Base-by-base conservation (phyloP, 2,329 filamentous ascomycete genomes). In the Paradendryphiella salina region DNA sequence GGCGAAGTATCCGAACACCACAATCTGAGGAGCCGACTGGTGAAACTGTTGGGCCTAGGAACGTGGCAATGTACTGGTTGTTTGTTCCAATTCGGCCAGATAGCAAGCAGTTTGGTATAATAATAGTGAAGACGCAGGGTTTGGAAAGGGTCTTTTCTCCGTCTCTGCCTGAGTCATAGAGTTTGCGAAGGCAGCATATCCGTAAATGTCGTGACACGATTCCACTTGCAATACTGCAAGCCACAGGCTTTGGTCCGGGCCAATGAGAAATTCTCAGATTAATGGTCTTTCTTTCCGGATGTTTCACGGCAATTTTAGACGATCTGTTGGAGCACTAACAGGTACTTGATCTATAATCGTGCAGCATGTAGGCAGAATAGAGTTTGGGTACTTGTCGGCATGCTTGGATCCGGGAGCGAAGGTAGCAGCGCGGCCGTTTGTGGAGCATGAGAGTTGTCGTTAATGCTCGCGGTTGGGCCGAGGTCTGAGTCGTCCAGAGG, bases 291-390 rank as follows among this genome's bases (percentile, higher is more conserved):
- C n/a, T 49, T 50, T 23, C 50, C 33, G 42, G 46, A 51, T 20
- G 44, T 54, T 57, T 50, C 40, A 53, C 52, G 54, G 54, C 51
- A 57, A 45, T 58, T 33, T 43, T 56, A 54, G 52, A 56, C 49
- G 44, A 56, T 53, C 49, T 59, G 38, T 45, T 38, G 35, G 28
- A 34, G 36, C 59, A 50, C 61, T 63, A 63, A 46, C n/a, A 28
- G 36, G 39, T 59, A 57, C 54, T 36, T 43, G 46, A 46, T 55
- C 54, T 50, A 39, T 33, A n/a, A 42, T 45, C 20, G 42, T 34
- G 42, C 41, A 51, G 44, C 49, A 53, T 18, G 43, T 15, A 52
- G 32, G 23, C 49, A 46, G 33, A 28, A 57, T 57, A 57, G 49
- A 59, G 54, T 60, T 61, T 56, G 51, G 42, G 45, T 37, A 36